Evolutionary conservation across 305 asterid genomes (phyloP).

Genomic region (Fraxinus sp.): DNA sequence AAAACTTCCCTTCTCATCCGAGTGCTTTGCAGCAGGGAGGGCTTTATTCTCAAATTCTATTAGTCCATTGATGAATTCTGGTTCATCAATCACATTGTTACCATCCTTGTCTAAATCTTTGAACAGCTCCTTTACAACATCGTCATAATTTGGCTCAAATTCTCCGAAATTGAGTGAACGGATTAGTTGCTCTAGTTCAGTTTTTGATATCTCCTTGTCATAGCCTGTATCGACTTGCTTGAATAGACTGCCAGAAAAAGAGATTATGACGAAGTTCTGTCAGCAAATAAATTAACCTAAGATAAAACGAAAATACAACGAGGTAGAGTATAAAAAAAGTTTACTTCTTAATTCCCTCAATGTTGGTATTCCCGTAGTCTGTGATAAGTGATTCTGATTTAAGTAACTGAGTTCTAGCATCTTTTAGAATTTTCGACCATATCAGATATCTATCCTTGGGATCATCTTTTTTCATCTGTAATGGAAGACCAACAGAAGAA

Average conservation of each 20-base stretch:
- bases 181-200: slow-evolving; percentile 42
- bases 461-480: slow-evolving; percentile 34
- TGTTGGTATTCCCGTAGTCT: slow-evolving; percentile 50
- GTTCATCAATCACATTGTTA: slow-evolving; percentile 36
- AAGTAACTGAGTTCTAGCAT: slow-evolving; percentile 39
- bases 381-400: slow-evolving; percentile 41
- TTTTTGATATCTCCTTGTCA: slow-evolving; percentile 28
- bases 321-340: neutral
- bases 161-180: slow-evolving; percentile 41
- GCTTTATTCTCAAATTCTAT: slow-evolving; percentile 42
- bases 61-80: slow-evolving; percentile 50
- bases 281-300: neutral
- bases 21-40: slow-evolving; percentile 24
- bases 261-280: slow-evolving; percentile 2
- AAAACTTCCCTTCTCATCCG: slow-evolving; percentile 37
- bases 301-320: neutral
- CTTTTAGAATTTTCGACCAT: slow-evolving; percentile 47
- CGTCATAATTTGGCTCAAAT: slow-evolving; percentile 30
- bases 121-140: slow-evolving; percentile 39
- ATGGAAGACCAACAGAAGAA: slow-evolving; percentile 28
- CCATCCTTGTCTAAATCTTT: slow-evolving; percentile 40
- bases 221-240: slow-evolving; percentile 36
- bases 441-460: slow-evolving; percentile 29
- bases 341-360: slow-evolving; percentile 44
- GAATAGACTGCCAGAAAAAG: slow-evolving; percentile 46